Base-by-base conservation (phyloP, 768 basidiomycete species). In the Rhizopogon sp. region DNA sequence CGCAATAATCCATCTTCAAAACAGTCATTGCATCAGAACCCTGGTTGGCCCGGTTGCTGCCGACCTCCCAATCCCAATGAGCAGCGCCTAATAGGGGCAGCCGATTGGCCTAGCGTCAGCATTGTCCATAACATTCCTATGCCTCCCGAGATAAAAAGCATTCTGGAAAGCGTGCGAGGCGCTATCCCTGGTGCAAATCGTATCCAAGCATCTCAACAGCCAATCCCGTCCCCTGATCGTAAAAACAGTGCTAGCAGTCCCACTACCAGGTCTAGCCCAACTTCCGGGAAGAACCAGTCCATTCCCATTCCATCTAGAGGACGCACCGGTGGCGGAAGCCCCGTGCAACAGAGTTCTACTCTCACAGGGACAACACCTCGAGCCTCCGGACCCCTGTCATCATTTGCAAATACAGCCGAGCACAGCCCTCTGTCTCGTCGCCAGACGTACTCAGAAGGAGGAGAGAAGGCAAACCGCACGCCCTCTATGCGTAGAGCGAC, bases 21-120 rank as follows among this genome's bases (percentile, higher is more conserved):
- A 64, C 72, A 72, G 50, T 71, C 79, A 33, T 80, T 81, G 16
- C 81, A 80, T 65, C 73, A 78, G 65, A 93, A 92, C 62, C 80
- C 79, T 35, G 90, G 90, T 20, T 93, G 89, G 88, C 91, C 91
- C 41, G 90, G 90, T 39, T 93, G 90, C 75, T 93, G 90, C 76
- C 84, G 89, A n/a, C 74, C 89, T 0, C 90, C 90, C 1, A 71
- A 70, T 29, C 61, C 74, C 16, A 72, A 65, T 53, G 90, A 93
- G 68, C 76, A 79, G 61, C 76, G 78, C 58, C 66, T 79, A 59
- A 84, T 93, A 54, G 81, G 79, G 20, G 78, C 83, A 50, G 84
- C 85, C 3, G 90, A 91, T 68, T 93, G 90, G 90, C 82, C 77
- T 60, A 81, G 88, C 31, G 88, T 93, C 67, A 86, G 82, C 70